Conservation (phyloP, 1,139 yeast genomes). For the Fermentozyma sake region DNA sequence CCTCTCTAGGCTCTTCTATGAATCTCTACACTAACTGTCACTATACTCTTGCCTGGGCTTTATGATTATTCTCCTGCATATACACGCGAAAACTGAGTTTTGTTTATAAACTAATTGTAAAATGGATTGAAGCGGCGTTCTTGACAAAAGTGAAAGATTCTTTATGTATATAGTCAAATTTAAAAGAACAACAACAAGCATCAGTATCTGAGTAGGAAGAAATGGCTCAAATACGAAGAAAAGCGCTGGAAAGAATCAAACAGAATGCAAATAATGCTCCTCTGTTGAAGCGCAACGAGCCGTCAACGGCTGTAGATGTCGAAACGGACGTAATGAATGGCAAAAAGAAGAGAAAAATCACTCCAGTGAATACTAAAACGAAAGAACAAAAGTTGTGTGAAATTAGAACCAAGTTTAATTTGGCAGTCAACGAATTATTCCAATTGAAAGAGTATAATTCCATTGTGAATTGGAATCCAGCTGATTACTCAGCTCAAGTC, state of each 20-base stretch:
- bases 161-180: too few relatives aligned
- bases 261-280: not conserved
- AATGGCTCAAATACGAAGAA: too few relatives aligned
- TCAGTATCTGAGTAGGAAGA: too few relatives aligned
- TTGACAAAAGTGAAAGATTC: too few relatives aligned
- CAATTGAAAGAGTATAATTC: slow-evolving; percentile 59
- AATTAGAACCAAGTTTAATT: slow-evolving; percentile 42
- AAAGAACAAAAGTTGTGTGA: slow-evolving; percentile 24
- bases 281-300: slow-evolving; percentile 6
- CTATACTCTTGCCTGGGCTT: too few relatives aligned
- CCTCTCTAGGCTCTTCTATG: too few relatives aligned
- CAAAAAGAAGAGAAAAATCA: slow-evolving; percentile 2
- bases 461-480: slow-evolving; percentile 57
- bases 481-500: slow-evolving; percentile 28
- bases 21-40: too few relatives aligned
- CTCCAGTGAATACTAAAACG: slow-evolving; percentile 2
- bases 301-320: slow-evolving; percentile 1
- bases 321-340: slow-evolving; percentile 1
- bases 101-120: too few relatives aligned
- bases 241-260: slow-evolving; percentile 3
- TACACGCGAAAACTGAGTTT: too few relatives aligned
- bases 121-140: too few relatives aligned
- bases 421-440: slow-evolving; percentile 46
- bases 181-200: too few relatives aligned
- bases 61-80: too few relatives aligned